phyloP scores from a whole-genome alignment of 805 yeast species.

The Myxozyma kluyveri region DNA sequence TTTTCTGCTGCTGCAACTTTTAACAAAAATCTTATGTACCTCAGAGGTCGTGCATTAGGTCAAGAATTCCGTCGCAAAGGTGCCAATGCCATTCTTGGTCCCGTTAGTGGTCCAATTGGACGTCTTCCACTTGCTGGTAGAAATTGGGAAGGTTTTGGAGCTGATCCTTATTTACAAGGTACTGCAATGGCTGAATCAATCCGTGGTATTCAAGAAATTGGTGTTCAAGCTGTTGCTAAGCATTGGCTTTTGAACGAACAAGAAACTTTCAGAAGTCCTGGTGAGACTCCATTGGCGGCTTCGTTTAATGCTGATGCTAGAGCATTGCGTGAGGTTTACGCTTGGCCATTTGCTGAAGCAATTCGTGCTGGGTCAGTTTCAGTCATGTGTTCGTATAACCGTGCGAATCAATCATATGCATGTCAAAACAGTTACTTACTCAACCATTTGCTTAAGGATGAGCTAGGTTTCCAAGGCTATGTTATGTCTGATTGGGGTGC shows the following conservation, averaged over 20 bases:
- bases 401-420: conserved; percentile 55
- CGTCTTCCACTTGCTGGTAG: conserved; percentile 62
- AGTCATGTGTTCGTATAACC: conserved; percentile 61
- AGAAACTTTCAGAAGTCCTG: conserved; percentile 55
- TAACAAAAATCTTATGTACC: conserved; percentile 50
- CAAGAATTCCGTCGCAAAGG: conserved; percentile 55
- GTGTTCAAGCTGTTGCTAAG: conserved; percentile 31
- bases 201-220: conserved; percentile 48
- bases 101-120: conserved; percentile 60
- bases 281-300: conserved; percentile 49
- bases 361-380: conserved; percentile 59
- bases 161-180: conserved; percentile 62
- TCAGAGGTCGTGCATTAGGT: conserved; percentile 58
- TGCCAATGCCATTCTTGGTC: conserved; percentile 55
- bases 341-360: conserved; percentile 68
- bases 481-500: conserved; percentile 71
- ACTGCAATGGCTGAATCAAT: conserved; percentile 52
- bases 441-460: conserved; percentile 56
- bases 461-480: conserved; percentile 64
- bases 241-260: conserved; percentile 63
- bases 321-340: conserved; percentile 58
- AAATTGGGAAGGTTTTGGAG: conserved; percentile 63
- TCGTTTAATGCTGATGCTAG: conserved; percentile 59
- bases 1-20: conserved; percentile 59
- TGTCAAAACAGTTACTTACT: conserved; percentile 58